Evolutionary conservation across 2,329 filamentous ascomycete genomes (phyloP), one percentile per base, ranked within the genome.

Genomic region (Botrytis aclada): DNA sequence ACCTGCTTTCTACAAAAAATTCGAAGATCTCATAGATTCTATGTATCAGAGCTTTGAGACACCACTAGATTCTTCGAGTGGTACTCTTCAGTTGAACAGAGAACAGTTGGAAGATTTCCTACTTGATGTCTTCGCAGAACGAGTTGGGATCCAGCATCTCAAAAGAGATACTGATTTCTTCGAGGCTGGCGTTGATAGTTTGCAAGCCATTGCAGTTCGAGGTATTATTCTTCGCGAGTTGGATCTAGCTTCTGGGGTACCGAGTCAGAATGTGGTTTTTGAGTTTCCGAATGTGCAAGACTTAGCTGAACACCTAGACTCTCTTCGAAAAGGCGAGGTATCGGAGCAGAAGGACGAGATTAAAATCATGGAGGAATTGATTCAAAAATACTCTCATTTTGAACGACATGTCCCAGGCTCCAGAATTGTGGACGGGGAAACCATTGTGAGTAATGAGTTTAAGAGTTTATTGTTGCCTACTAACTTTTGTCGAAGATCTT

Each of bases 201-300:
- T 91, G 32, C 86, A 89, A 74, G 85, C 87, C 1, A 88, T 89
- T 45, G 84, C 85, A 66, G 84, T 88, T 65, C 84, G 88, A 74
- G 83, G 83, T 25, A 80, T 82, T 2, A 85, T 92, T 39, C 80
- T 87, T 71, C 83, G 84, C 20, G 82, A 85, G 1, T 77, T 91
- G 2, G 83, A 89, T 39, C 76, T 88, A 0, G 82, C 83, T 1
- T 84, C 84, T 0, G 80, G 83, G 25, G 32, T 54, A 18, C 79
- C 90, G 0, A 84, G 85, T 0, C 84, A 88, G 67, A 91, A 90
- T 72, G 83, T 90, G 0, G 84, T 89, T 0, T 91, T 89, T 64
- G 88, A 91, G 58, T 83, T 86, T 60, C 86, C 86, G 0, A 87
- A 84, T 7, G 80, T 89, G 51, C 76, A 80, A 22, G 81, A 81